Evolutionary conservation across 108 stramenopile genomes (phyloP).

Genomic region (Cylindrotheca closterium): DNA sequence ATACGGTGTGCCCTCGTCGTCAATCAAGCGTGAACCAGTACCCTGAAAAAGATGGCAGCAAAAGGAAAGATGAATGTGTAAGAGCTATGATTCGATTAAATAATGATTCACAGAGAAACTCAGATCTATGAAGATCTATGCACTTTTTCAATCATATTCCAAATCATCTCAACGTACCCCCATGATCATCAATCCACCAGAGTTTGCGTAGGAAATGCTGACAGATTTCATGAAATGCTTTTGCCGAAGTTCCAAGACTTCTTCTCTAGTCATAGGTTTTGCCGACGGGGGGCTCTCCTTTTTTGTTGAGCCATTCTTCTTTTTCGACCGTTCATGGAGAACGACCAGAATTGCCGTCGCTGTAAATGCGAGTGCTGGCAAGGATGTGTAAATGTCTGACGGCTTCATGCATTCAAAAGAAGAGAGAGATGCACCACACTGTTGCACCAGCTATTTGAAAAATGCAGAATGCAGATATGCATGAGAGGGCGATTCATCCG

Average conservation of each 20-base stretch:
- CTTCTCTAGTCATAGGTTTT: conserved; percentile 40
- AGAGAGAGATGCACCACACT: no score
- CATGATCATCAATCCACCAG: conserved; percentile 66
- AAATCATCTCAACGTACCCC: no score
- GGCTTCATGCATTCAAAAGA: no score
- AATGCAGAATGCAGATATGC: no score
- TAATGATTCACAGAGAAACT: no score
- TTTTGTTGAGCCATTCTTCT: neutral
- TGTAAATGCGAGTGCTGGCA: neutral
- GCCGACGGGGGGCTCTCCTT: neutral
- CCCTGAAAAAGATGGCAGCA: conserved; percentile 35
- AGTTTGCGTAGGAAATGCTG: conserved; percentile 76
- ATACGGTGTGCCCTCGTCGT: conserved; percentile 60
- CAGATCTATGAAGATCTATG: no score
- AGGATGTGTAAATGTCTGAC: no score
- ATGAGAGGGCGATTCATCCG: no score
- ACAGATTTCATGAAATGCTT: conserved; percentile 59
- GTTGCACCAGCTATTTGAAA: no score
- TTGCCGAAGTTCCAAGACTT: conserved; percentile 48
- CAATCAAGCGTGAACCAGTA: conserved; percentile 52
- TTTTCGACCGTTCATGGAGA: neutral
- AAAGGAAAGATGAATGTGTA: neutral
- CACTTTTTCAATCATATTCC: no score
- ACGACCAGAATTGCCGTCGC: neutral
- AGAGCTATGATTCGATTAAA: neutral